phyloP scores from a whole-genome alignment of 805 yeast species.

The Candida nonsorbophila region DNA sequence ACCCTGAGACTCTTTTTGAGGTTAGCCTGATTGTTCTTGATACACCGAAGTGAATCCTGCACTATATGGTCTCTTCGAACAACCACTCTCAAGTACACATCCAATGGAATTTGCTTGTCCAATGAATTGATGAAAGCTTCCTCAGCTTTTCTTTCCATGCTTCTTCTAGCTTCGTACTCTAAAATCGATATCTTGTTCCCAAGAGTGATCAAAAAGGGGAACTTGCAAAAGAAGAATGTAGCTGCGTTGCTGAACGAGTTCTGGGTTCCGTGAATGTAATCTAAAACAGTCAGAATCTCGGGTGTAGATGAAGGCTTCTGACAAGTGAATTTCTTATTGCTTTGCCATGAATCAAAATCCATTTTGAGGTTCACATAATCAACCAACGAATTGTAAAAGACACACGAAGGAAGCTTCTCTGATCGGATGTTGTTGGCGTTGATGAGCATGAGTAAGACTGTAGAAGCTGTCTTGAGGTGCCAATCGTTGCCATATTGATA shows the following conservation, averaged over 20 bases:
- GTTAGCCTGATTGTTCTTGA: conserved; percentile 51
- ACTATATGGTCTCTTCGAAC: conserved; percentile 67
- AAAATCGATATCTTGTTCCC: conserved; percentile 78
- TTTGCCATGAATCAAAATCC: conserved; percentile 86
- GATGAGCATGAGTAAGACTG: conserved; percentile 50
- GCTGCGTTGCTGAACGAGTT: conserved; percentile 16
- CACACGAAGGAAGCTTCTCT: conserved; percentile 24
- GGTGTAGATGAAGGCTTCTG: conserved; percentile 12
- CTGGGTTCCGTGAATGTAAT: conserved; percentile 42
- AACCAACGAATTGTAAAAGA: conserved; percentile 73
- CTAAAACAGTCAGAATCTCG: conserved; percentile 38
- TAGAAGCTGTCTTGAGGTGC: conserved; percentile 69
- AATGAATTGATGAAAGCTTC: conserved; percentile 79
- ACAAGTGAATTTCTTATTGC: conserved; percentile 19
- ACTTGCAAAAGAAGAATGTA: conserved; percentile 67
- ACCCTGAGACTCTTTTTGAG: conserved; percentile 71
- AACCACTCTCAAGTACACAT: conserved; percentile 61
- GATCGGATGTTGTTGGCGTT: conserved; percentile 43
- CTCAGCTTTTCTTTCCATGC: conserved; percentile 84
- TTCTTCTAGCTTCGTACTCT: conserved; percentile 74
- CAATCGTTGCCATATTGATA: conserved; percentile 74
- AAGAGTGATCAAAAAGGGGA: conserved; percentile 73
- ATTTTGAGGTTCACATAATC: conserved; percentile 72
- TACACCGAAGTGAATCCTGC: conserved; percentile 66
- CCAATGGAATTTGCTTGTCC: conserved; percentile 54